Percentiles rank a stretch among this genome's conserved stretches.
Conservation (phyloP, 2,329 filamentous ascomycete genomes). For the Cercospora nicotianae region DNA sequence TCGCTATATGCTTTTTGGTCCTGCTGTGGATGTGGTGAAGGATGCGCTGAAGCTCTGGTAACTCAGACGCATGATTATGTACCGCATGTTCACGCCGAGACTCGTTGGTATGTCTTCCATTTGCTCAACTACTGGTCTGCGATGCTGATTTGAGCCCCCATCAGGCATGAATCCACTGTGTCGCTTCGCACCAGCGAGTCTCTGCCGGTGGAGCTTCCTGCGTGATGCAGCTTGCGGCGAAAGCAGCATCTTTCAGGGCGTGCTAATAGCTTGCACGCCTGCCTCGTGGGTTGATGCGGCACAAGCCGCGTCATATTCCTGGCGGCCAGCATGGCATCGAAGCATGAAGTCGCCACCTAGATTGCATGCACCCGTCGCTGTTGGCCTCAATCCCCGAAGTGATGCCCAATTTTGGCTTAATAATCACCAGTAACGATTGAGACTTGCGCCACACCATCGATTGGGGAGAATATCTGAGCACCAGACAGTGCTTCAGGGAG, state of each 20-base stretch:
- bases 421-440: background rate
- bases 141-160: background rate
- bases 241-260: background rate
- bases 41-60: background rate
- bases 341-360: background rate
- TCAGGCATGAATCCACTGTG: background rate
- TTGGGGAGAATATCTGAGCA: background rate
- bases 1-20: constrained; percentile 86
- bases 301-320: background rate
- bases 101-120: background rate
- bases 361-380: background rate
- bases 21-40: constrained; percentile 72
- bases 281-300: background rate
- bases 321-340: background rate
- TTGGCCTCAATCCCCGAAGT: background rate
- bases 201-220: background rate
- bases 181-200: background rate
- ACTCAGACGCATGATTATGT: background rate
- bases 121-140: background rate
- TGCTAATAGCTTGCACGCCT: background rate
- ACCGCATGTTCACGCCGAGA: background rate
- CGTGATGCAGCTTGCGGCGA: background rate
- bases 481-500: background rate
- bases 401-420: background rate
- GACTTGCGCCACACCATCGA: background rate